Base-by-base conservation (phyloP, 169 alveolate genomes). In the Amoebophrya sp. region DNA sequence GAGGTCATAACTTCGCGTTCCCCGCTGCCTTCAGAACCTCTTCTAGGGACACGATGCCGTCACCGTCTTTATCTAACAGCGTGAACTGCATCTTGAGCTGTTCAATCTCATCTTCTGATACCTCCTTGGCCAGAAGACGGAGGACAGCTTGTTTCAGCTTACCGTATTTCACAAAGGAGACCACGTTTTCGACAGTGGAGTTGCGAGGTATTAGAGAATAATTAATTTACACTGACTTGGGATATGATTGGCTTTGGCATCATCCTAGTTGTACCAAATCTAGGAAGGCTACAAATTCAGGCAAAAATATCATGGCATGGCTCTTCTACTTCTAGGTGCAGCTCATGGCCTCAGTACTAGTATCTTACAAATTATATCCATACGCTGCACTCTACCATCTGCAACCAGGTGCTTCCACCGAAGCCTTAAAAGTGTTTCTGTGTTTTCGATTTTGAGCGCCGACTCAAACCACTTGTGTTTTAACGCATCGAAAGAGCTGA, bases 61-160 rank as follows among this genome's bases (percentile, higher is more conserved):
- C 94, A 40, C 95, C 95, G 12, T 41, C 55, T 41, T 78, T 90
- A 90, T 94, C 95, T 33, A 94, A 76, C 12, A 94, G 94, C 53
- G 78, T 89, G 91, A 94, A 94, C 55, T 92, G 92, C 92, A 92
- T 93, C 53, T 93, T 83, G 18, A 94, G 78, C 34, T 94, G 94
- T 33, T 89, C 36, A 23, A 92, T 93, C 55, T 93, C 95, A 26
- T 90, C 41, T 89, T 89, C 93, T 41, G 89, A 90, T 39, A 93
- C 65, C 89, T 94, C 93, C 41, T 94, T 93, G 0, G 95, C 96
- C 29, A 94, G 92, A 76, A 89, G 53, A 53, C 65, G 93, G n/a
- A 92, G 65, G 29, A 90, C 93, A 0, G 95, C 96, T 76, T 94
- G 94, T 41, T 91, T 91, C 18, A 94, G 89, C 38, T 92, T 40